Conservation (phyloP, 2,329 filamentous ascomycete species). For the Colletotrichum acutatum region DNA sequence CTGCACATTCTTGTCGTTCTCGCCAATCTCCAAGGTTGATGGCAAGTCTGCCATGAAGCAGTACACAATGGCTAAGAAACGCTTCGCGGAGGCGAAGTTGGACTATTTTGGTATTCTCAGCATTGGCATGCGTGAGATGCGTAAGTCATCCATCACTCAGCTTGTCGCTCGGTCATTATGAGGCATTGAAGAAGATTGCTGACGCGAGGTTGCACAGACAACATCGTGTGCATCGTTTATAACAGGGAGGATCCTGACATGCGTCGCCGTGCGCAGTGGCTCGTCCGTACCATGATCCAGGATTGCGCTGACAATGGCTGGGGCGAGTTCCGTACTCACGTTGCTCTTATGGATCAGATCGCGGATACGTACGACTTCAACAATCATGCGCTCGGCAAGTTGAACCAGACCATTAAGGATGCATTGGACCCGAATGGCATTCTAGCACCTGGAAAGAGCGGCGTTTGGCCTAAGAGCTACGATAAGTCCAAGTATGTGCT, state of each 20-base stretch:
- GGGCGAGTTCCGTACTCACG: slow-evolving; percentile 59
- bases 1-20: slow-evolving; percentile 55
- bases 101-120: slow-evolving; percentile 54
- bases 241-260: slow-evolving; percentile 53
- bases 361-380: slow-evolving; percentile 58
- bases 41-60: slow-evolving; percentile 52
- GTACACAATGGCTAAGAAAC: slow-evolving; percentile 47
- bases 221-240: slow-evolving; percentile 66
- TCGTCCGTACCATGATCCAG: slow-evolving; percentile 49
- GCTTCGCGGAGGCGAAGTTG: slow-evolving; percentile 48
- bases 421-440: slow-evolving; percentile 54
- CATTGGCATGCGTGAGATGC: slow-evolving; percentile 57
- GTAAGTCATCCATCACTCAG: slow-evolving; percentile 27
- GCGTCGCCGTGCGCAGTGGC: slow-evolving; percentile 45
- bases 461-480: slow-evolving; percentile 47
- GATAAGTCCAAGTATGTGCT: slow-evolving; percentile 28
- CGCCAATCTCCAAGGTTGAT: slow-evolving; percentile 56
- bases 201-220: slow-evolving; percentile 43
- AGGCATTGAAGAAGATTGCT: not conserved
- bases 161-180: not conserved
- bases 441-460: slow-evolving; percentile 48
- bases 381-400: slow-evolving; percentile 51
- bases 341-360: slow-evolving; percentile 60
- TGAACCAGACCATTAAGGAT: slow-evolving; percentile 58
- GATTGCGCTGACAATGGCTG: slow-evolving; percentile 54